Evolutionary conservation across 2,329 filamentous ascomycete species (phyloP), one percentile per base, ranked within the genome.

Genomic region (Alternaria dauci): DNA sequence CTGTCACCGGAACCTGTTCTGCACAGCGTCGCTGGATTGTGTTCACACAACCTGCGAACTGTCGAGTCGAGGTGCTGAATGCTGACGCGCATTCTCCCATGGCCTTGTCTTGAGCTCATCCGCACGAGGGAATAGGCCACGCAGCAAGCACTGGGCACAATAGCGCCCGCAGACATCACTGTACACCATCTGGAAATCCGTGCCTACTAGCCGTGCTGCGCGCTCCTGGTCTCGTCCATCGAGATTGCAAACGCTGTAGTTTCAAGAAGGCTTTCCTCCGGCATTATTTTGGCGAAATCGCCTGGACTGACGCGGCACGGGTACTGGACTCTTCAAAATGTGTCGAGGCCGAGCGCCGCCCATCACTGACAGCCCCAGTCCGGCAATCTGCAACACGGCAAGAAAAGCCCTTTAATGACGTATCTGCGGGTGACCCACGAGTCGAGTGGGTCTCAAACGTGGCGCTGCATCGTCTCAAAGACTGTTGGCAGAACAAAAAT

Each of bases 371-470:
- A 74, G 66, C 69, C 68, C 70, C 71, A 71, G 63, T 69, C 68
- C 70, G 67, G 69, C 68, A 75, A 72, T 74, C 69, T 74, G 69
- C 70, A 63, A 71, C 71, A 67, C 71, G 71, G 72, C 68, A 75
- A 75, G 67, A 59, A 57, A 65, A 62, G 57, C 38, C 71, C 67
- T 64, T 67, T 70, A 57, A 78, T 78, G 76, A 78, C 76, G 76
- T 77, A 75, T 65, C 65, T 32, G 53, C 63, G 63, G 63, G 59
- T 63, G 52, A 66, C 66, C 75, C 74, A 76, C 73, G 73, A 77
- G 72, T 75, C 62, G 65, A 66, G 74, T 78, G 75, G 75, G 70
- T 70, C 74, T 52, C 61, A 54, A 76, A 74, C 72, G 73, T 78
- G 75, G 74, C 75, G 74, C 65, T 61, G 62, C 68, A 71, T 71